Conservation (phyloP, 768 basidiomycete species). For the Boletus tylopilopsis region DNA sequence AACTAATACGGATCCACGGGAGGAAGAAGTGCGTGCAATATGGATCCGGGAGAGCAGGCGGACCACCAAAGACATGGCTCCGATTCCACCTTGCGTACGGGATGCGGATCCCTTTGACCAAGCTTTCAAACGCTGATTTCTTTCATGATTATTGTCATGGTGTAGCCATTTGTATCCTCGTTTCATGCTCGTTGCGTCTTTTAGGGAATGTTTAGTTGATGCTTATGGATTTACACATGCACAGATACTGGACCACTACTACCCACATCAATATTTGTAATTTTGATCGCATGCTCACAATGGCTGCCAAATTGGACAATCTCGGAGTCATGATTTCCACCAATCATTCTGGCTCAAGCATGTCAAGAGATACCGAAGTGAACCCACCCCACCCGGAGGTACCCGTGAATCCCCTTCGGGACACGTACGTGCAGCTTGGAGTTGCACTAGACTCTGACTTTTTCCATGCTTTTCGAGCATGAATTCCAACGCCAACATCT, state of each 20-base stretch:
- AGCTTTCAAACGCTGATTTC: conserved; percentile 33
- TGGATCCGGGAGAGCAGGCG: conserved; percentile 39
- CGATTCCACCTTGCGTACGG: conserved; percentile 8
- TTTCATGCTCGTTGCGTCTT: conserved; percentile 8
- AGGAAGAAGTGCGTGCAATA: conserved; percentile 42
- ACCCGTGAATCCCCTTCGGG: conserved; percentile 31
- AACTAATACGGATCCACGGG: conserved; percentile 33
- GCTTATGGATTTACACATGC: conserved; percentile 23
- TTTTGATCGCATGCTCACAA: background rate
- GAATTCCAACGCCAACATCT: conserved; percentile 56
- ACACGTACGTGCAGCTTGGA: conserved; percentile 23
- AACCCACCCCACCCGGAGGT: conserved; percentile 49
- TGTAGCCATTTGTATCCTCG: conserved; percentile 8
- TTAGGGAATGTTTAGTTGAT: conserved; percentile 14
- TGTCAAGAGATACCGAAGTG: conserved; percentile 52
- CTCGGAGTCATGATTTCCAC: conserved; percentile 41
- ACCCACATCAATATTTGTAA: conserved; percentile 8
- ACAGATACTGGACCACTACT: background rate
- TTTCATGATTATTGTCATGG: background rate
- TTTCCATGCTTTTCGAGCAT: conserved; percentile 51
- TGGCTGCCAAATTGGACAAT: too few species aligned
- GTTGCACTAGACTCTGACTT: conserved; percentile 12
- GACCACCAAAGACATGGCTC: conserved; percentile 35
- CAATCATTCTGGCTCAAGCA: conserved; percentile 54
- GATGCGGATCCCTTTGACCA: conserved; percentile 24